A percentile compares a stretch with the other conserved stretches of the same genome.
These are phyloP conservation scores for Cyanophora paradoxa DNA, from an alignment of 78 protist genomes.

Conservation along the genomic window DNA sequence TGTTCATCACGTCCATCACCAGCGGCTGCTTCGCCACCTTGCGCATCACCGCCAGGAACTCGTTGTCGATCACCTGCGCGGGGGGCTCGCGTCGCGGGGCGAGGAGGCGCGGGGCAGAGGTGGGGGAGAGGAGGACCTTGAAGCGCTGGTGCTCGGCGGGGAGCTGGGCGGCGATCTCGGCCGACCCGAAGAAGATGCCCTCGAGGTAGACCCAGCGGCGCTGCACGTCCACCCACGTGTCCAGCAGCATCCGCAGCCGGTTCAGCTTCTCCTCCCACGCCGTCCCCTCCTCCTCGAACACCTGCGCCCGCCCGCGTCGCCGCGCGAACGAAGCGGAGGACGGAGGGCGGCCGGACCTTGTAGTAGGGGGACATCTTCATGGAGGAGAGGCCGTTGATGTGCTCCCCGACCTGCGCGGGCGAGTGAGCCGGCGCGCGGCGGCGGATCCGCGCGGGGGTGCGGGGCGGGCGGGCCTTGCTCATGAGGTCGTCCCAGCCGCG, in stretches of 20 bases:
- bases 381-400: constrained; percentile 52
- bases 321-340: neutral
- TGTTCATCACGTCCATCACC: constrained; percentile 68
- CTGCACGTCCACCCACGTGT: constrained; percentile 91
- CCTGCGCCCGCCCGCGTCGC: neutral
- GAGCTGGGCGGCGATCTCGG: constrained; percentile 83
- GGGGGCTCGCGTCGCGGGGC: no score
- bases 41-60: constrained; percentile 74
- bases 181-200: constrained; percentile 84
- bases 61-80: constrained; percentile 61
- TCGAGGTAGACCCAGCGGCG: constrained; percentile 92
- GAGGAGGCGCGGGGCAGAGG: no score
- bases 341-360: constrained; percentile 25
- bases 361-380: constrained; percentile 93
- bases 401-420: constrained; percentile 60
- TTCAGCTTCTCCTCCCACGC: constrained; percentile 84
- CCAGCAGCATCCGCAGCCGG: constrained; percentile 53
- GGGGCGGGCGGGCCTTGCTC: no score
- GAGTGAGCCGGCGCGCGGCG: no score
- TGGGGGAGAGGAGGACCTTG: no score
- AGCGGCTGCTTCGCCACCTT: constrained; percentile 47
- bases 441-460: no score
- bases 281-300: constrained; percentile 75
- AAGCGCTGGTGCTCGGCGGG: constrained; percentile 79
- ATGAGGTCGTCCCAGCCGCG: constrained; percentile 95